Evolutionary conservation across 441 rosid genomes (phyloP).

Genomic region (Populus hybrid): DNA sequence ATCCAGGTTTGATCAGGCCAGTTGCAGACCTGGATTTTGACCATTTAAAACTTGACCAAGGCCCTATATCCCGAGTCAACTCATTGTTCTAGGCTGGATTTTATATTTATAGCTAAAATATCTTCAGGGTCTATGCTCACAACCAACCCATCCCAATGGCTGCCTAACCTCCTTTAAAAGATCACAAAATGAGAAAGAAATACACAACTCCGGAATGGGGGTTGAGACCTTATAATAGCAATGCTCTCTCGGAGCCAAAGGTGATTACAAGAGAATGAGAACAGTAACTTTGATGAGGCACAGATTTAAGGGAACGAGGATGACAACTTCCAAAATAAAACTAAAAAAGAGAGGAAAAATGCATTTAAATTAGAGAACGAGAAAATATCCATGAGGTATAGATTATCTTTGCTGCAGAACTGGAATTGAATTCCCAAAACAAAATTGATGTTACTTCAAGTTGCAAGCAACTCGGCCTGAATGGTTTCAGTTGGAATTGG

Average conservation of each 20-base stretch:
- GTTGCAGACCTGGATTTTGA: too few relatives aligned
- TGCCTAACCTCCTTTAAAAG: conserved; percentile 84
- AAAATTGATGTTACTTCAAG: conserved; percentile 52
- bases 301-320: conserved; percentile 42
- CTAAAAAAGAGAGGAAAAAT: conserved; percentile 22
- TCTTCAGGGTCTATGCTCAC: conserved; percentile 56
- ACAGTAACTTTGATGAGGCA: conserved; percentile 36
- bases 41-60: accelerated
- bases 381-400: conserved; percentile 26
- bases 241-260: conserved; percentile 42
- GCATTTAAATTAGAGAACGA: conserved; percentile 31
- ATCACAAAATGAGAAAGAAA: conserved; percentile 62
- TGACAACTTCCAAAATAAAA: conserved; percentile 28
- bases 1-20: accelerated
- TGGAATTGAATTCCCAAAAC: conserved; percentile 68
- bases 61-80: accelerated
- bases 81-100: accelerated
- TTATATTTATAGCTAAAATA: conserved; percentile 39
- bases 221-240: conserved; percentile 47
- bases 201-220: conserved; percentile 47
- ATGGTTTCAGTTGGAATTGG: conserved; percentile 91
- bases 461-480: conserved; percentile 71
- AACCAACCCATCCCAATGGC: conserved; percentile 54
- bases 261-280: conserved; percentile 37
- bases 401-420: conserved; percentile 45